Percentiles rank a stretch among this genome's conserved stretches.
These are phyloP conservation scores for Lepraria neglecta DNA, from an alignment of 495 filamentous ascomycete genomes.

Conservation along the genomic window DNA sequence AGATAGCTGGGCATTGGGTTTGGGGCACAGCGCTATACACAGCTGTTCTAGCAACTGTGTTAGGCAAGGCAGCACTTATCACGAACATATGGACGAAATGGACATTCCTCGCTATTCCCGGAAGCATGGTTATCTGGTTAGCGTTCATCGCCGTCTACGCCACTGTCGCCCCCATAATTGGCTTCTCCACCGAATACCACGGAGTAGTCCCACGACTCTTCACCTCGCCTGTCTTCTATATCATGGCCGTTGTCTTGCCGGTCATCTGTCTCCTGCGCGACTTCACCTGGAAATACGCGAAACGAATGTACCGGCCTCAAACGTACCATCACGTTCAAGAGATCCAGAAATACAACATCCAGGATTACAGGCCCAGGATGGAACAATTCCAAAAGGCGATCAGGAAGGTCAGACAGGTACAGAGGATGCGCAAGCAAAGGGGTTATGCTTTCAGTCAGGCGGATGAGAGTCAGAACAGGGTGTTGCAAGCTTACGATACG, in stretches of 20 bases:
- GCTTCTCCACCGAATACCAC: slow-evolving; percentile 77
- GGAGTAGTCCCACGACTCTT: slow-evolving; percentile 79
- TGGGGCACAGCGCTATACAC: slow-evolving; percentile 94
- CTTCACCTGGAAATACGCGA: slow-evolving; percentile 76
- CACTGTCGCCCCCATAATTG: slow-evolving; percentile 79
- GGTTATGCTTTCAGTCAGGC: slow-evolving; percentile 98
- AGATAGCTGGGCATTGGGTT: slow-evolving; percentile 87
- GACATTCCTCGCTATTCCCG: slow-evolving; percentile 90
- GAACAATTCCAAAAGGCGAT: slow-evolving; percentile 99
- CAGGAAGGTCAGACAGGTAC: slow-evolving; percentile 94
- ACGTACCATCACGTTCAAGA: slow-evolving; percentile 98
- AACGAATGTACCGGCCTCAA: slow-evolving; percentile 94
- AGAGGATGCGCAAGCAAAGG: slow-evolving; percentile 98
- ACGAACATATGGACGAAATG: slow-evolving; percentile 99
- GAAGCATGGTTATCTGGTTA: slow-evolving; percentile 86
- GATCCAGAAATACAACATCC: slow-evolving; percentile 99
- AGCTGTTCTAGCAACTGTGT: slow-evolving; percentile 80
- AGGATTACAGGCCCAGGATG: slow-evolving; percentile 98
- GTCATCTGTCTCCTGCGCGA: slow-evolving; percentile 81
- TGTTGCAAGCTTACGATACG: slow-evolving; percentile 96
- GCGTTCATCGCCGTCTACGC: slow-evolving; percentile 84
- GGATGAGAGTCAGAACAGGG: slow-evolving; percentile 87
- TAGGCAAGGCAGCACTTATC: slow-evolving; percentile 90
- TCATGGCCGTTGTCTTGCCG: slow-evolving; percentile 75
- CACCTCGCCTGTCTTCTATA: slow-evolving; percentile 78